Evolutionary conservation across 2,329 filamentous ascomycete genomes (phyloP).

Genomic region (Fusarium irregulare): DNA sequence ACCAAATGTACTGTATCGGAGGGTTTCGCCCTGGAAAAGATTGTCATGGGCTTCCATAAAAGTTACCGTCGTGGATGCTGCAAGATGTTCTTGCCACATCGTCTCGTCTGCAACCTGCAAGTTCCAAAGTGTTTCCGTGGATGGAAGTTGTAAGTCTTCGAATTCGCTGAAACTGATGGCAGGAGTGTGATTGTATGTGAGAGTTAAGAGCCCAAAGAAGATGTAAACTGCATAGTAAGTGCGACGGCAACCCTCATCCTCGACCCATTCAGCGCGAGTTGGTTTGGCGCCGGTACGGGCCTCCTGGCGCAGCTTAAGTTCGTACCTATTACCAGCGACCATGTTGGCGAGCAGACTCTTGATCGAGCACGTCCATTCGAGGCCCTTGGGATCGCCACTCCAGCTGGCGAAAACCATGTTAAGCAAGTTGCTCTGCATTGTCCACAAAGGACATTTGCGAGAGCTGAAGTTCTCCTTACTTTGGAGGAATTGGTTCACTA

Average conservation of each 20-base stretch:
- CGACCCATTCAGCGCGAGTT: conserved; percentile 90
- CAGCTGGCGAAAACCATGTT: conserved; percentile 99
- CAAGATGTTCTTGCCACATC: conserved; percentile 84
- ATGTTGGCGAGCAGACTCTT: conserved; percentile 98
- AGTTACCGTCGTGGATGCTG: conserved; percentile 77
- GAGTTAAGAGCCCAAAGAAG: conserved; percentile 93
- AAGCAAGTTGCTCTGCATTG: conserved; percentile 94
- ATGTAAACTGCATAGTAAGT: conserved; percentile 99
- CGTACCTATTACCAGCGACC: conserved; percentile 97
- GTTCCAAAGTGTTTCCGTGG: conserved; percentile 95
- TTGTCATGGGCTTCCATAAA: conserved; percentile 96
- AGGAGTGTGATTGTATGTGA: conserved; percentile 98
- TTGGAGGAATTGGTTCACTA: conserved; percentile 96
- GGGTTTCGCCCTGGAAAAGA: conserved; percentile 90
- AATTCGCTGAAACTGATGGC: conserved; percentile 99
- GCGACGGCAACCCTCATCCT: conserved; percentile 94
- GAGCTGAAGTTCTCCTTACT: conserved; percentile 99
- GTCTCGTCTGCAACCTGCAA: conserved; percentile 81
- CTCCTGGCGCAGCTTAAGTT: conserved; percentile 92
- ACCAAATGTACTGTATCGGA: conserved; percentile 95
- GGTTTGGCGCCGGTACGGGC: conserved; percentile 81
- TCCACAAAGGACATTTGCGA: conserved; percentile 95
- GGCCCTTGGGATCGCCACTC: conserved; percentile 96
- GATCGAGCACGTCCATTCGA: conserved; percentile 99
- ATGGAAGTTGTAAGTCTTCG: conserved; percentile 90